phyloP scores from a whole-genome alignment of 768 basidiomycete genomes.

The Paxillus involutus region DNA sequence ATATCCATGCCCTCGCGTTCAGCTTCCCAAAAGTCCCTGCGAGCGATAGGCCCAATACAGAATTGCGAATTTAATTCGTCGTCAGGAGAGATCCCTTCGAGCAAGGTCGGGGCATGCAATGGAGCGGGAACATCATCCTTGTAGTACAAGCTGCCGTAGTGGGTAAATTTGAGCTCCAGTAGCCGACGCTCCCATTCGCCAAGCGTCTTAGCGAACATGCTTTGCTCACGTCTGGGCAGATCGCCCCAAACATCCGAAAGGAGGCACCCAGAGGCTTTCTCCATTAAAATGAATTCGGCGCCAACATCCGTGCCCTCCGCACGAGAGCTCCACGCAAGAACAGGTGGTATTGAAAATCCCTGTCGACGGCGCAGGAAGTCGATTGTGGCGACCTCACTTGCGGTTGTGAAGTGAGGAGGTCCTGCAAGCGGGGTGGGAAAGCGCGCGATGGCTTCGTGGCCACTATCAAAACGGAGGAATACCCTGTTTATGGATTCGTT shows the following conservation, averaged over 20 bases:
- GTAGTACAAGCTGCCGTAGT: slow-evolving; percentile 37
- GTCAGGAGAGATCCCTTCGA: slow-evolving; percentile 8
- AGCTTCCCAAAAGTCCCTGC: slow-evolving; percentile 30
- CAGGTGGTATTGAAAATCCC: slow-evolving; percentile 26
- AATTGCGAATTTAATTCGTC: slow-evolving; percentile 19
- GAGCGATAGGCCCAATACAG: slow-evolving; percentile 30
- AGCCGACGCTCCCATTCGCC: slow-evolving; percentile 23
- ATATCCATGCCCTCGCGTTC: slow-evolving; percentile 23
- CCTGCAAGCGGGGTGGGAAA: slow-evolving; percentile 24
- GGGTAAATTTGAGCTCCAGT: slow-evolving; percentile 22
- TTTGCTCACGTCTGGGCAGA: slow-evolving; percentile 3
- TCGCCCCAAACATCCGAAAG: slow-evolving; percentile 15
- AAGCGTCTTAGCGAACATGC: slow-evolving; percentile 15
- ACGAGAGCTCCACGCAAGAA: slow-evolving; percentile 30
- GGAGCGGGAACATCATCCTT: slow-evolving; percentile 24
- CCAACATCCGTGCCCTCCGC: slow-evolving; percentile 25
- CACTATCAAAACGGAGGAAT: slow-evolving; percentile 14
- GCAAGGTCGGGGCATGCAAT: slow-evolving; percentile 8
- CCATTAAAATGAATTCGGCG: slow-evolving; percentile 37
- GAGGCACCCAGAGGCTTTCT: slow-evolving; percentile 25
- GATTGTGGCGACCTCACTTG: slow-evolving; percentile 39
- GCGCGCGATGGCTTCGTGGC: slow-evolving; percentile 13
- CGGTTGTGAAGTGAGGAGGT: slow-evolving; percentile 27
- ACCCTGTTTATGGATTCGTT: slow-evolving; percentile 15
- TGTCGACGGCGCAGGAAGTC: slow-evolving; percentile 28